Conservation (phyloP, 2,329 filamentous ascomycete genomes). For the Talaromyces funiculosus region DNA sequence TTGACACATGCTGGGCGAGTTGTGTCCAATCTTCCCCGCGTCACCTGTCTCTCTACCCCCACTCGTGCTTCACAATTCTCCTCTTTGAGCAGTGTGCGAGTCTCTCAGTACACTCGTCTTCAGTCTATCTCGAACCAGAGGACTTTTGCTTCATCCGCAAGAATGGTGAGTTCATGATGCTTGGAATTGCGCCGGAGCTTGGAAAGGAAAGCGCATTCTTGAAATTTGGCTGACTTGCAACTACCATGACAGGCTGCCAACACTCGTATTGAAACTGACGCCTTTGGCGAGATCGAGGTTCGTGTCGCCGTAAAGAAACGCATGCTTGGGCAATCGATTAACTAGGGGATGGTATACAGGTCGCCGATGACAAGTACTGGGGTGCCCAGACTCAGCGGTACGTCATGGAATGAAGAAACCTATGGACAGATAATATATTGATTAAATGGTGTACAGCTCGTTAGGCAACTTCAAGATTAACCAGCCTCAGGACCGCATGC, state of each 20-base stretch:
- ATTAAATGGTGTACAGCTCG: conserved; percentile 47
- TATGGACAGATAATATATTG: conserved; percentile 14
- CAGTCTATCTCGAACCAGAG: conserved; percentile 31
- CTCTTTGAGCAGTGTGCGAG: conserved; percentile 23
- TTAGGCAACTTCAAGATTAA: conserved; percentile 99
- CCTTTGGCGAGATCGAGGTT: conserved; percentile 87
- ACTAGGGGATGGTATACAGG: conserved; percentile 36
- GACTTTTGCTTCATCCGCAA: conserved; percentile 34
- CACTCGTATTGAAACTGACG: conserved; percentile 86
- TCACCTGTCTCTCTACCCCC: conserved; percentile 24
- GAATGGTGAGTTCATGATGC: conserved; percentile 26
- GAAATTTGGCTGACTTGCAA: neutral
- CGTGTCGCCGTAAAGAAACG: conserved; percentile 15
- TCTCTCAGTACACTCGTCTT: conserved; percentile 31
- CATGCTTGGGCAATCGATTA: neutral
- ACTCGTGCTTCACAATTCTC: conserved; percentile 19
- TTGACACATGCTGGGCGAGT: conserved; percentile 30
- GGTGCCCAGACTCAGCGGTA: conserved; percentile 89
- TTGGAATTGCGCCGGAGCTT: neutral
- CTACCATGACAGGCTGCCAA: conserved; percentile 27
- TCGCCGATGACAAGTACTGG: conserved; percentile 93
- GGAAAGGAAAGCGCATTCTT: neutral
- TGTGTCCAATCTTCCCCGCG: conserved; percentile 30
- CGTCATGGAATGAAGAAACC: conserved; percentile 17
- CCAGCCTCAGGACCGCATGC: conserved; percentile 98